A percentile compares a stretch with the other conserved stretches of the same genome.
Evolutionary conservation across 169 alveolate species (phyloP).

Genomic region (Plasmodium malariae): DNA sequence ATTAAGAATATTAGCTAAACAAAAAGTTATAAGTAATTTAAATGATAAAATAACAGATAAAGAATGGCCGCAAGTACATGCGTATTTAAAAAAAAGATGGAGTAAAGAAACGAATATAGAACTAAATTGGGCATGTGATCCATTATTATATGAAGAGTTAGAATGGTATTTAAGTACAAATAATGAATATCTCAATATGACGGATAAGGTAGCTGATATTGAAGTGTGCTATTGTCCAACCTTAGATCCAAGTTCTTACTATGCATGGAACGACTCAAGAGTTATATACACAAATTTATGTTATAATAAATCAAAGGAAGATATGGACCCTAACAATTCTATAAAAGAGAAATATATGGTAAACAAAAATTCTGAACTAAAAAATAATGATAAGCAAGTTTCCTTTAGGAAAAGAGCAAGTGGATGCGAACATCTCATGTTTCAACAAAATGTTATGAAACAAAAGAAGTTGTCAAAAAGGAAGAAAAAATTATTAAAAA

Average conservation of each 20-base stretch:
- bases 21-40: constrained; percentile 45
- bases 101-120: constrained; percentile 78
- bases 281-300: constrained; percentile 76
- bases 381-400: constrained; percentile 47
- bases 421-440: constrained; percentile 77
- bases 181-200: constrained; percentile 78
- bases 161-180: constrained; percentile 81
- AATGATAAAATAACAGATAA: constrained; percentile 75
- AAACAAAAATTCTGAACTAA: constrained; percentile 22
- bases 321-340: constrained; percentile 13
- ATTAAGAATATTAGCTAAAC: constrained; percentile 74
- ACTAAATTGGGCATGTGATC: constrained; percentile 83
- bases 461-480: constrained; percentile 51
- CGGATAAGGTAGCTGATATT: constrained; percentile 79
- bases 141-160: constrained; percentile 78
- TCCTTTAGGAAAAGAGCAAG: constrained; percentile 76
- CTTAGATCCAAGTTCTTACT: constrained; percentile 76
- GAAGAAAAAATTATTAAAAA: constrained; percentile 42
- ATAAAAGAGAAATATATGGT: constrained; percentile 3
- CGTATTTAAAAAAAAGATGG: constrained; percentile 77
- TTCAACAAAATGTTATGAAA: constrained; percentile 69
- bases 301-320: constrained; percentile 62
- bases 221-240: constrained; percentile 83
- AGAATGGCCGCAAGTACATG: constrained; percentile 80
- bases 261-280: constrained; percentile 84